Conservation (phyloP, 2,329 filamentous ascomycete species). For the Trichoderma asperellum region DNA sequence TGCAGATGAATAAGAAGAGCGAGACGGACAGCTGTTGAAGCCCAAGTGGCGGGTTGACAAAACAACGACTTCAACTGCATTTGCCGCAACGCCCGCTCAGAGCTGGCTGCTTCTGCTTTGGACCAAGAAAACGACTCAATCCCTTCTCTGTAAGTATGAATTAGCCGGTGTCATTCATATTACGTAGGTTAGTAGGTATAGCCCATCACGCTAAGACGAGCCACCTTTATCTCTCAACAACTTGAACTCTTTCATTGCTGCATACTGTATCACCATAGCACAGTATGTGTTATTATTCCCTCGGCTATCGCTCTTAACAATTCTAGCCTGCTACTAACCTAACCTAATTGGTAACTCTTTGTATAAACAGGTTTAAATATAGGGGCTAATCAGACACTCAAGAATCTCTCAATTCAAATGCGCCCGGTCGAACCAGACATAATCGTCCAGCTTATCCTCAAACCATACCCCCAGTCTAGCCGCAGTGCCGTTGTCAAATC, state of each 20-base stretch:
- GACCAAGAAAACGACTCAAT: background rate
- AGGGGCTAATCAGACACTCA: background rate
- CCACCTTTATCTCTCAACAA: background rate
- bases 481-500: constrained; percentile 28
- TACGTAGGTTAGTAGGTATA: background rate
- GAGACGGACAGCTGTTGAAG: background rate
- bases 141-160: background rate
- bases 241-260: background rate
- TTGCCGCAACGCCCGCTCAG: background rate
- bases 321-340: background rate
- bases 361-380: background rate
- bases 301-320: background rate
- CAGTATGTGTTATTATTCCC: background rate
- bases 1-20: background rate
- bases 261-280: background rate
- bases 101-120: background rate
- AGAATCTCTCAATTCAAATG: background rate
- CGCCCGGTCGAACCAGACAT: constrained; percentile 15
- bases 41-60: background rate
- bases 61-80: background rate
- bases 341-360: background rate
- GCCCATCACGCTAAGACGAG: background rate
- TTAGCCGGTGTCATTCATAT: background rate
- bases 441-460: constrained; percentile 15
- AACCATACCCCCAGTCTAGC: background rate